A percentile compares a stretch with the other conserved stretches of the same genome.
phyloP scores from a whole-genome alignment of 139 green algal genomes.

The Mesotaenium endlicherianum region DNA sequence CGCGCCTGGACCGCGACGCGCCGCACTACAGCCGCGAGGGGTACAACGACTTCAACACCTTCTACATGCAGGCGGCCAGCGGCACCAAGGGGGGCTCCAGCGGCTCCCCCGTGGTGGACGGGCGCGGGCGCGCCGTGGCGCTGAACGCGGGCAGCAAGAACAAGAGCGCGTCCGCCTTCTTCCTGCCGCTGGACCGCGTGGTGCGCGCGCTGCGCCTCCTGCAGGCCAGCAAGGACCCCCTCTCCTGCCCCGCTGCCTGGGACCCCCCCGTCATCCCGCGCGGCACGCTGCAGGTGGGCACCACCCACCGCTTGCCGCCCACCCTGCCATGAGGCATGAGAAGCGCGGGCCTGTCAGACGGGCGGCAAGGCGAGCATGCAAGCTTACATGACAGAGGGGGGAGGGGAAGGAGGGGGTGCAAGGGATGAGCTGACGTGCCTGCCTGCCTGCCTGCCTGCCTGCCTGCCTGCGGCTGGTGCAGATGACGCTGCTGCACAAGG shows the following conservation, averaged over 20 bases:
- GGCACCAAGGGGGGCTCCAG: constrained; percentile 79
- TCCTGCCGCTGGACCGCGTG: constrained; percentile 82
- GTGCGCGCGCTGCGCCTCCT: constrained; percentile 74
- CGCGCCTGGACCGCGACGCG: constrained; percentile 83
- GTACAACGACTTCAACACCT: constrained; percentile 96
- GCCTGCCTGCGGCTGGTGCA: too few relatives aligned
- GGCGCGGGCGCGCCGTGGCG: constrained; percentile 71
- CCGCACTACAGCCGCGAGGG: constrained; percentile 70
- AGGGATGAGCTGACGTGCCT: too few relatives aligned
- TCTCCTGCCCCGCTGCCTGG: constrained; percentile 6
- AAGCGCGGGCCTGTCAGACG: too few relatives aligned
- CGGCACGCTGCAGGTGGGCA: constrained; percentile 48
- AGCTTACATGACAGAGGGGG: constrained; percentile 52
- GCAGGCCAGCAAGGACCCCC: constrained; percentile 34
- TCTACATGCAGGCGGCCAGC: constrained; percentile 66
- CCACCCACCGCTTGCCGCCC: not conserved
- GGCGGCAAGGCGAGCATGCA: not conserved
- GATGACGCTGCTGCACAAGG: constrained; percentile 82
- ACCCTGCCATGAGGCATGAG: too few relatives aligned
- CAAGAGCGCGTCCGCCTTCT: constrained; percentile 83
- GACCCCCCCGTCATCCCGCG: constrained; percentile 9
- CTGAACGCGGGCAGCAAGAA: constrained; percentile 86
- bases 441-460: too few relatives aligned
- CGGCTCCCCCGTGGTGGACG: constrained; percentile 81
- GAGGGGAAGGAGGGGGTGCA: not conserved